These are phyloP conservation scores for Lentinula novae-zelandiae DNA, from an alignment of 1,284 basidiomycete genomes.

Conservation along the genomic window DNA sequence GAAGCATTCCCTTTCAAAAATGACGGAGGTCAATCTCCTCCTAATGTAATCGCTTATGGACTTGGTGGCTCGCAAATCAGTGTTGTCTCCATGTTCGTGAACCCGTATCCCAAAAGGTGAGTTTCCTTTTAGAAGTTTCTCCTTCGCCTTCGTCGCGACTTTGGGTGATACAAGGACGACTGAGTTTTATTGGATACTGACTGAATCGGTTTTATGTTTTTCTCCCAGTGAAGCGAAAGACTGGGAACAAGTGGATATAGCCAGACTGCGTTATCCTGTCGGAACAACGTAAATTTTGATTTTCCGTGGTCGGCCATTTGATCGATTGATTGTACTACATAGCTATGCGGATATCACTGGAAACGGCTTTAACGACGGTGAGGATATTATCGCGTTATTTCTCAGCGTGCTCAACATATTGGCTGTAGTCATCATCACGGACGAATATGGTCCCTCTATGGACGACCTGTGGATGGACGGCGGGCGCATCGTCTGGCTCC, in stretches of 20 bases:
- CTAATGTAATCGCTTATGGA: constrained; percentile 26
- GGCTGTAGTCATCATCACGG: constrained; percentile 25
- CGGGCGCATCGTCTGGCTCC: constrained; percentile 24
- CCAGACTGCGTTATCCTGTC: constrained; percentile 24
- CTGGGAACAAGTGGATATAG: constrained; percentile 19
- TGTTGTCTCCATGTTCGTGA: constrained; percentile 21
- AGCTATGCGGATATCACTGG: constrained; percentile 25
- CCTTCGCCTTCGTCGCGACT: too few species aligned
- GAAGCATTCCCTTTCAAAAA: constrained; percentile 24
- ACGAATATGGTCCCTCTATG: constrained; percentile 27
- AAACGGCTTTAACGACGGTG: constrained; percentile 26
- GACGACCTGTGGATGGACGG: constrained; percentile 21
- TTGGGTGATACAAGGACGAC: too few species aligned
- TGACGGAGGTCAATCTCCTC: constrained; percentile 10
- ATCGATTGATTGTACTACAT: not conserved
- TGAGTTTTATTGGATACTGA: too few species aligned
- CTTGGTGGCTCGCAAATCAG: constrained; percentile 20
- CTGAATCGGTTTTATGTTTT: not conserved
- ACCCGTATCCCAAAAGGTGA: constrained; percentile 18
- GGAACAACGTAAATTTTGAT: constrained; percentile 10
- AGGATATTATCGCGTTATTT: not conserved
- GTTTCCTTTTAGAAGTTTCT: not conserved
- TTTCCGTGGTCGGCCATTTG: not conserved
- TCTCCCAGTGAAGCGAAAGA: not conserved
- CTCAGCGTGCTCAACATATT: not conserved